Percentiles rank a stretch among this genome's conserved stretches.
Evolutionary conservation across 345 rosid genomes (phyloP).

Genomic region (Ceriops tagal): DNA sequence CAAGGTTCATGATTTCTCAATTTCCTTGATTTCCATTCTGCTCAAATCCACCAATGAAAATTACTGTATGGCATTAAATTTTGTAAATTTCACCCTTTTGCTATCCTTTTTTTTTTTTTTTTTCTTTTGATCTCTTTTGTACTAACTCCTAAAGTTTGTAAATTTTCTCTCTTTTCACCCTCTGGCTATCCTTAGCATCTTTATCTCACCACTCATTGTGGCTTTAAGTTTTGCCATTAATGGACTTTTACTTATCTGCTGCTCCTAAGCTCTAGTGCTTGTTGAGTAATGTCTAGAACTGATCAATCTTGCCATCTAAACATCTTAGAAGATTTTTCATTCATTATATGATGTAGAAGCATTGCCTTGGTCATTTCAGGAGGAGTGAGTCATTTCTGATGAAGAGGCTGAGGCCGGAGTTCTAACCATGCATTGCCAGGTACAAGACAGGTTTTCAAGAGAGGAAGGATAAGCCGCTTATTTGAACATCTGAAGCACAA

Average conservation of each 20-base stretch:
- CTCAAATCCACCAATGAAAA: slow-evolving; percentile 12
- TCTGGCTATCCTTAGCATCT: too few species aligned
- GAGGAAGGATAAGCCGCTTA: neutral
- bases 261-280: too few species aligned
- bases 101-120: neutral
- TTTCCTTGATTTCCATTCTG: slow-evolving; percentile 27
- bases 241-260: too few species aligned
- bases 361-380: neutral
- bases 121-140: neutral
- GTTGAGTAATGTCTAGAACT: too few species aligned
- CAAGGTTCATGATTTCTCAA: slow-evolving; percentile 32
- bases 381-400: neutral
- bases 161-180: too few species aligned
- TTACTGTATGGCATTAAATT: neutral
- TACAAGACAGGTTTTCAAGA: neutral
- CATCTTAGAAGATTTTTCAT: too few species aligned
- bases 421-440: neutral
- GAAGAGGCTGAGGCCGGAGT: neutral
- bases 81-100: neutral
- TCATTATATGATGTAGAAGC: too few species aligned
- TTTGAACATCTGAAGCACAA: too few species aligned
- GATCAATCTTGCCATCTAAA: too few species aligned
- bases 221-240: too few species aligned
- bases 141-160: neutral
- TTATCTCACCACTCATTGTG: too few species aligned